Base-by-base conservation (phyloP, 352 stramenopile species). In the Globisporangium uncinulatum region DNA sequence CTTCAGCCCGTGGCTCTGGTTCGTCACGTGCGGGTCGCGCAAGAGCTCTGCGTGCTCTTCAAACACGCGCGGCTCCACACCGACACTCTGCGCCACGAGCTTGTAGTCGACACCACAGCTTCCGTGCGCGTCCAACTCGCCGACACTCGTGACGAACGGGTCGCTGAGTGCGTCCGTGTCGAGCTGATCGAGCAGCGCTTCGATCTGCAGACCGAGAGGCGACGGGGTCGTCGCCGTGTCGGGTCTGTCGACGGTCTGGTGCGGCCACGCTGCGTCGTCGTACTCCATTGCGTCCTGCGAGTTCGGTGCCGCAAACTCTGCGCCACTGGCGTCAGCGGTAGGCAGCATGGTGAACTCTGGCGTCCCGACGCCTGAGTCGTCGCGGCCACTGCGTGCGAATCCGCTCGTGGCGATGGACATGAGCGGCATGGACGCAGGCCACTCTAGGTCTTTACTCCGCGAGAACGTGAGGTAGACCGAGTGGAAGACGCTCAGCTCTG, bases 401-500 rank as follows among this genome's bases (percentile, higher is more conserved):
- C n/a, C 43, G 43, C 43, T 10, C 10, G 21, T 66, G 9, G 62
- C 57, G 29, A 66, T 51, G 31, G 65, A 65, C 37, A 76, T 50
- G 4, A 54, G 51, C 9, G 70, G 63, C 58, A 78, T 70, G 6
- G 67, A 71, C 13, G 67, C 45, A 14, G 75, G 74, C 68, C 71
- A 83, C 21, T 85, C 67, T 8, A 83, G 43, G 4, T 86, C 74
- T 48, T 83, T 88, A 0, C 67, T 66, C 11, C 83, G 70, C 19
- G 74, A 74, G 20, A 92, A 66, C 5, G 74, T 79, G 21, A 86
- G 37, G 46, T 94, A 90, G 7, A 91, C 69, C 6, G 78, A 82
- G 62, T 94, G 82, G 43, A 94, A 94, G 7, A 89, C 73, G 37
- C 78, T 84, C 13, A 94, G 56, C n/a, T 89, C 79, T 17, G 65